Evolutionary conservation across 768 basidiomycete species (phyloP).

Genomic region (Tephrocybe sp.): DNA sequence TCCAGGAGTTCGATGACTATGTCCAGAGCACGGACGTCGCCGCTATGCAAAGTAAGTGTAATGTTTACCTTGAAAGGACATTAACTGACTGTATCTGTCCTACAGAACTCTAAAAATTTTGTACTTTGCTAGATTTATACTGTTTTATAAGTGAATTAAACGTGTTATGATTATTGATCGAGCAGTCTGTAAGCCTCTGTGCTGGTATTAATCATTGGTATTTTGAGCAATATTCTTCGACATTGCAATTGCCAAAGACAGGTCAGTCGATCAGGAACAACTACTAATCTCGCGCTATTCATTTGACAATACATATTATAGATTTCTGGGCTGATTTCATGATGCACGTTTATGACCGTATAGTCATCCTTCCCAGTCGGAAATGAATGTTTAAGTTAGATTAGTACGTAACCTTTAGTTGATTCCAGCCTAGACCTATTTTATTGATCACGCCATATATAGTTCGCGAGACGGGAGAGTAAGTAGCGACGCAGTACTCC

Average conservation of each 20-base stretch:
- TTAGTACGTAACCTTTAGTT: not conserved
- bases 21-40: constrained; percentile 90
- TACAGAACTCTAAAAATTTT: constrained; percentile 19
- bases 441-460: not conserved
- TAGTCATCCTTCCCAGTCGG: constrained; percentile 13
- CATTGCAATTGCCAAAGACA: too few relatives aligned
- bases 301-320: constrained; percentile 1
- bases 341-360: not conserved
- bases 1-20: constrained; percentile 81
- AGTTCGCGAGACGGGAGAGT: too few relatives aligned
- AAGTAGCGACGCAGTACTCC: not conserved
- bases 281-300: constrained; percentile 6
- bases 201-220: too few relatives aligned
- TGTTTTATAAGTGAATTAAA: too few relatives aligned
- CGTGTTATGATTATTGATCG: too few relatives aligned
- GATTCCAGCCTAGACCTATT: not conserved
- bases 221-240: too few relatives aligned
- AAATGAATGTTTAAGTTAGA: constrained; percentile 12
- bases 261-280: constrained; percentile 6
- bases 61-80: not conserved
- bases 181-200: too few relatives aligned
- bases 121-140: not conserved
- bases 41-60: constrained; percentile 84
- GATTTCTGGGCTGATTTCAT: not conserved
- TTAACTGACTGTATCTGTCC: constrained; percentile 13